phyloP scores from a whole-genome alignment of 768 basidiomycete genomes.

The Lentinula raphanica region DNA sequence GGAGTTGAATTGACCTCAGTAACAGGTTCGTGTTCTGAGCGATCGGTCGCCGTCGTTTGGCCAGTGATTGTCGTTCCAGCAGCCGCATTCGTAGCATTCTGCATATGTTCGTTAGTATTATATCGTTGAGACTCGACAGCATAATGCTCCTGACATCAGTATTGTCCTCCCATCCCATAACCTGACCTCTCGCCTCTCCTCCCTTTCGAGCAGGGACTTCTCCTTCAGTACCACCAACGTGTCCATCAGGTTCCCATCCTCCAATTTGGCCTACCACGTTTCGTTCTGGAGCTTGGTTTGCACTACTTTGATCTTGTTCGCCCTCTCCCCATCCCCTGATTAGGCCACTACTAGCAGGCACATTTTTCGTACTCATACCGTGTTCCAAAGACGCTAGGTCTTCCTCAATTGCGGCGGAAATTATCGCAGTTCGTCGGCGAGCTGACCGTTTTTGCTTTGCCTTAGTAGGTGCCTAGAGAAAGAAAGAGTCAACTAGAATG shows the following conservation, averaged over 20 bases:
- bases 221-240: background rate
- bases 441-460: background rate
- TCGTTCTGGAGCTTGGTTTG: background rate
- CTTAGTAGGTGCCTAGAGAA: background rate
- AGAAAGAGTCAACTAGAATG: background rate
- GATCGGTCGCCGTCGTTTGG: no score
- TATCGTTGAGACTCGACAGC: no score
- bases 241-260: background rate
- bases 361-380: background rate
- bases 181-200: background rate
- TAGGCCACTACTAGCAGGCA: background rate
- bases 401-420: background rate
- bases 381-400: background rate
- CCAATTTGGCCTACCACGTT: background rate
- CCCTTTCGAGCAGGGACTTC: background rate
- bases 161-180: no score
- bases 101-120: no score
- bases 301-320: background rate
- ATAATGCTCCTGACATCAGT: no score
- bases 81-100: no score
- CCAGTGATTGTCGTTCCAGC: no score
- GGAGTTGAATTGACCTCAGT: background rate
- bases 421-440: background rate
- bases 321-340: background rate
- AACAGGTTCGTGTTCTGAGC: background rate